A percentile compares a stretch with the other conserved stretches of the same genome.
phyloP scores from a whole-genome alignment of 805 yeast species.

The Ogataea nitratoaversa region DNA sequence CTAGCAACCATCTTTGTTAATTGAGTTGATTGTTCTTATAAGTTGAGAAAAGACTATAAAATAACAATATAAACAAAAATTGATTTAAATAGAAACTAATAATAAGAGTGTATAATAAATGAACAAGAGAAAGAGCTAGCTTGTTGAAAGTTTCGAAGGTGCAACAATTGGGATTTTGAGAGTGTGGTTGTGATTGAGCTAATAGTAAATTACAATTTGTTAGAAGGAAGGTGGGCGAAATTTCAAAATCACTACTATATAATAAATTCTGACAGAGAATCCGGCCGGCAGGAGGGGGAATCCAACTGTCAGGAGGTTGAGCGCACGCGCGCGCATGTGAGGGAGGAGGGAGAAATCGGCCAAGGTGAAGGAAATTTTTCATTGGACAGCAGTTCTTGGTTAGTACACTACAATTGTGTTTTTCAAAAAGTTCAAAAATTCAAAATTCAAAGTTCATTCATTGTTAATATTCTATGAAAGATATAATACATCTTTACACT shows the following conservation, averaged over 20 bases:
- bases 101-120: background rate
- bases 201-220: no score
- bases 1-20: slow-evolving; percentile 40
- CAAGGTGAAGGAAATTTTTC: slow-evolving; percentile 3
- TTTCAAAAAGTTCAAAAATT: no score
- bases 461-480: no score
- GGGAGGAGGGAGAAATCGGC: no score
- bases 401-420: no score
- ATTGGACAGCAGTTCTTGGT: slow-evolving; percentile 1
- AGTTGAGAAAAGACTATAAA: background rate
- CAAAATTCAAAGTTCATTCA: no score
- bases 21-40: slow-evolving; percentile 10
- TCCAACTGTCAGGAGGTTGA: no score
- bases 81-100: background rate
- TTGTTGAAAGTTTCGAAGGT: background rate
- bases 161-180: slow-evolving; percentile 1
- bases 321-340: background rate
- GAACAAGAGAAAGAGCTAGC: background rate
- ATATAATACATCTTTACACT: no score
- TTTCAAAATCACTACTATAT: no score
- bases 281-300: background rate
- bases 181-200: background rate
- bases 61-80: background rate
- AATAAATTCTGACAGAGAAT: no score
- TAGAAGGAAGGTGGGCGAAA: no score